Conservation (phyloP, 306 rosid genomes). For the Ceratonia siliqua region DNA sequence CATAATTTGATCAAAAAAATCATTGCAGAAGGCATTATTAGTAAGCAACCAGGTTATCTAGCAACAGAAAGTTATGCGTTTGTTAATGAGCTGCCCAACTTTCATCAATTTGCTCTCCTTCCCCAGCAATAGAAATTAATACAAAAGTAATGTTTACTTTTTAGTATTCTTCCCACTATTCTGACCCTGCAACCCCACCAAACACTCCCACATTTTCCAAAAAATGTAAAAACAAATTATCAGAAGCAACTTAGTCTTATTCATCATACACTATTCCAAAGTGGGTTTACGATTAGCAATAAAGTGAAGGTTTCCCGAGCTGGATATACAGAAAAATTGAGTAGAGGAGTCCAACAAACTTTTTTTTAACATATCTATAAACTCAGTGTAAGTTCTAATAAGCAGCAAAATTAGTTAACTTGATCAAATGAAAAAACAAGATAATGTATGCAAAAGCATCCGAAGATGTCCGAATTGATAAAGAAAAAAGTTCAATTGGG, state of each 20-base stretch:
- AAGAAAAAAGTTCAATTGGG: not conserved
- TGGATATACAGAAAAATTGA: not conserved
- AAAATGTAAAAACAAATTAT: not conserved
- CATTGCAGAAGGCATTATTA: not conserved
- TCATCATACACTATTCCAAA: not conserved
- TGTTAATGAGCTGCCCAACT: not conserved
- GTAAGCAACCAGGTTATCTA: not conserved
- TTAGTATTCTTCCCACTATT: not conserved
- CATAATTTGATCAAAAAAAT: not conserved
- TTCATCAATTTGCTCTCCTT: not conserved
- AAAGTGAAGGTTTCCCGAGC: not conserved
- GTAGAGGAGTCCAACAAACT: not conserved
- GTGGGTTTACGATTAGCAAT: not conserved
- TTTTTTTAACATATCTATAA: not conserved
- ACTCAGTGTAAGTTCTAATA: not conserved
- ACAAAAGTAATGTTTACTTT: not conserved
- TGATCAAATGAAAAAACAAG: not conserved
- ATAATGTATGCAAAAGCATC: not conserved
- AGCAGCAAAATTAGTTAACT: not conserved
- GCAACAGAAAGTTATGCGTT: not conserved
- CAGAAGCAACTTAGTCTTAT: not conserved
- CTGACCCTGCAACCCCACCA: not conserved
- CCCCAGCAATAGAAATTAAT: not conserved
- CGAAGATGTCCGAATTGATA: not conserved
- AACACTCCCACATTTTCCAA: not conserved